These are phyloP conservation scores for Candida sp. DNA, from an alignment of 1,139 yeast genomes.

Conservation along the genomic window DNA sequence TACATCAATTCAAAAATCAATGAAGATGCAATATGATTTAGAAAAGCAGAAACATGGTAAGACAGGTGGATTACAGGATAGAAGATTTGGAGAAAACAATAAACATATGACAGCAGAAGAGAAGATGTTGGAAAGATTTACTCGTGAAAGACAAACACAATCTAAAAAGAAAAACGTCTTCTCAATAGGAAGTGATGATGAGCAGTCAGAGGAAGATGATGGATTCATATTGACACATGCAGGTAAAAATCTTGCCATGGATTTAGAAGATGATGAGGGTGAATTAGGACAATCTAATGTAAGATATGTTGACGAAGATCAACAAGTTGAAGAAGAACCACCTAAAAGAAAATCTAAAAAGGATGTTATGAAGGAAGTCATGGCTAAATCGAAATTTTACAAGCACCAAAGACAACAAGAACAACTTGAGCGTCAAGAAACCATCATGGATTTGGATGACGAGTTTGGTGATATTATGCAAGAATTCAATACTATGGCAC, in stretches of 20 bases:
- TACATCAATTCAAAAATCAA: conserved; percentile 72
- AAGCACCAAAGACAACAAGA: conserved; percentile 85
- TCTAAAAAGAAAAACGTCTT: conserved; percentile 48
- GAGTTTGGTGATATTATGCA: conserved; percentile 76
- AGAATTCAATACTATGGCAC: conserved; percentile 30
- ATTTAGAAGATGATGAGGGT: conserved; percentile 34
- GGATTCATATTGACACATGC: conserved; percentile 67
- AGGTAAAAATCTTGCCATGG: conserved; percentile 64
- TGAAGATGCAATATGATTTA: conserved; percentile 66
- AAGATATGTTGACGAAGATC: conserved; percentile 34
- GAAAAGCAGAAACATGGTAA: conserved; percentile 60
- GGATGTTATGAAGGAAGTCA: conserved; percentile 96
- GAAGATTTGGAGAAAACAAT: conserved; percentile 91
- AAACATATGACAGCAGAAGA: conserved; percentile 75
- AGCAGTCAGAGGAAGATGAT: conserved; percentile 35
- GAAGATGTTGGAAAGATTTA: conserved; percentile 92
- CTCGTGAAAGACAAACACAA: conserved; percentile 75
- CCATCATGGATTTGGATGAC: conserved; percentile 74
- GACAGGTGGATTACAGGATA: conserved; percentile 77
- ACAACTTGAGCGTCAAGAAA: conserved; percentile 66
- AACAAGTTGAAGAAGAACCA: conserved; percentile 25
- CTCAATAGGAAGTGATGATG: conserved; percentile 67
- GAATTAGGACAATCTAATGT: conserved; percentile 15
- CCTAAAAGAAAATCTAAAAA: conserved; percentile 79
- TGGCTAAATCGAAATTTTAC: conserved; percentile 89